Conservation (phyloP, 352 stramenopile genomes). For the Thalassiosira exigua region DNA sequence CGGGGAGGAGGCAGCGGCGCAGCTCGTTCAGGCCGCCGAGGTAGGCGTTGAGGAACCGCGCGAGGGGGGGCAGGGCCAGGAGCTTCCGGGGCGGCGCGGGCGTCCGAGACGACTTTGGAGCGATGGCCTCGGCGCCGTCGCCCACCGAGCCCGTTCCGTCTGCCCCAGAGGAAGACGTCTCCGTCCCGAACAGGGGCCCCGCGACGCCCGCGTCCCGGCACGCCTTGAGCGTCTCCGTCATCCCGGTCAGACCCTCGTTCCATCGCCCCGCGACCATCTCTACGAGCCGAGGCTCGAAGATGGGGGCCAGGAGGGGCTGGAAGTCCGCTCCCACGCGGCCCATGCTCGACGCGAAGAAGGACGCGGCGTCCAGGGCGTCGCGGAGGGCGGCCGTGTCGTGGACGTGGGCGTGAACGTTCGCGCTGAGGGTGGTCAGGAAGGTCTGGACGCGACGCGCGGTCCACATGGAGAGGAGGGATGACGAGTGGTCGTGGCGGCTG, state of each 20-base stretch:
- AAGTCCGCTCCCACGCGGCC: slow-evolving; percentile 83
- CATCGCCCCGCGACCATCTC: slow-evolving; percentile 68
- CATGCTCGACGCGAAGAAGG: slow-evolving; percentile 84
- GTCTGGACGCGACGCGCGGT: slow-evolving; percentile 70
- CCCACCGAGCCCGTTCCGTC: slow-evolving; percentile 15
- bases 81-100: slow-evolving; percentile 71
- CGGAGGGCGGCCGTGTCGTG: slow-evolving; percentile 76
- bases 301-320: slow-evolving; percentile 64
- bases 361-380: slow-evolving; percentile 80
- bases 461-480: slow-evolving; percentile 83
- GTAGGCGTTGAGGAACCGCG: slow-evolving; percentile 80
- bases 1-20: slow-evolving; percentile 79
- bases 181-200: slow-evolving; percentile 63
- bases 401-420: slow-evolving; percentile 59
- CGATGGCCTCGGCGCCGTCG: slow-evolving; percentile 32
- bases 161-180: slow-evolving; percentile 43
- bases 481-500: slow-evolving; percentile 57
- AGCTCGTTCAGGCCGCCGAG: slow-evolving; percentile 83
- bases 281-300: slow-evolving; percentile 77
- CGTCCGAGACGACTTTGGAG: slow-evolving; percentile 54
- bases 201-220: slow-evolving; percentile 77
- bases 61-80: slow-evolving; percentile 74
- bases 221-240: slow-evolving; percentile 78
- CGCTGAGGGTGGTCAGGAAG: slow-evolving; percentile 72
- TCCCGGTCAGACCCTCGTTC: slow-evolving; percentile 71